A percentile compares a stretch with the other conserved stretches of the same genome.
phyloP scores from a whole-genome alignment of 805 yeast genomes.

The Saccharomycopsis sp. region DNA sequence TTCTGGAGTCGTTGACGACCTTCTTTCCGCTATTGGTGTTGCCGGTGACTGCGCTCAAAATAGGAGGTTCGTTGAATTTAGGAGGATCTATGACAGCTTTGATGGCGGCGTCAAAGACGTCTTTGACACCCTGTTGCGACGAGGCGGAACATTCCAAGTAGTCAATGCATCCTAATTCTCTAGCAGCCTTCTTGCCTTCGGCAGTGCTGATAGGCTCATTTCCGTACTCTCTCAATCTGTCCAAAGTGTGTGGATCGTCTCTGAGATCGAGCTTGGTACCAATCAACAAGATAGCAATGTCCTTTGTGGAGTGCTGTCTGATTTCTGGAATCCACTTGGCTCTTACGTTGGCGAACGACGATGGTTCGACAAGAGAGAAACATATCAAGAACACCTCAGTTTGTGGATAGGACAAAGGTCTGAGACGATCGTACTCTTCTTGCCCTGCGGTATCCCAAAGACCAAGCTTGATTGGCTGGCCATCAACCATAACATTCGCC shows the following conservation, averaged over 20 bases:
- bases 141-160: conserved; percentile 89
- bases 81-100: conserved; percentile 57
- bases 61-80: conserved; percentile 21
- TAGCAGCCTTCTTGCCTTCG: conserved; percentile 63
- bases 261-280: conserved; percentile 89
- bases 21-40: not conserved
- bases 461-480: conserved; percentile 76
- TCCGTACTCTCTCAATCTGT: conserved; percentile 52
- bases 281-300: conserved; percentile 60
- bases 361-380: conserved; percentile 76
- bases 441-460: conserved; percentile 97
- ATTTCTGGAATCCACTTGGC: conserved; percentile 86
- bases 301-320: conserved; percentile 72
- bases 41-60: conserved; percentile 9
- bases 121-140: conserved; percentile 79
- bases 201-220: conserved; percentile 52
- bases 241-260: conserved; percentile 71
- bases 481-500: conserved; percentile 76
- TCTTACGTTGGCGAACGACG: conserved; percentile 72
- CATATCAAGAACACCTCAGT: conserved; percentile 84
- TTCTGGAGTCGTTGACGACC: not conserved
- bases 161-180: conserved; percentile 62
- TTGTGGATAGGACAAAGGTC: conserved; percentile 89
- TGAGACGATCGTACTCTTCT: conserved; percentile 80
- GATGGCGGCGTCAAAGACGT: conserved; percentile 78